phyloP scores from a whole-genome alignment of 805 yeast genomes.

The Spathaspora arborariae region DNA sequence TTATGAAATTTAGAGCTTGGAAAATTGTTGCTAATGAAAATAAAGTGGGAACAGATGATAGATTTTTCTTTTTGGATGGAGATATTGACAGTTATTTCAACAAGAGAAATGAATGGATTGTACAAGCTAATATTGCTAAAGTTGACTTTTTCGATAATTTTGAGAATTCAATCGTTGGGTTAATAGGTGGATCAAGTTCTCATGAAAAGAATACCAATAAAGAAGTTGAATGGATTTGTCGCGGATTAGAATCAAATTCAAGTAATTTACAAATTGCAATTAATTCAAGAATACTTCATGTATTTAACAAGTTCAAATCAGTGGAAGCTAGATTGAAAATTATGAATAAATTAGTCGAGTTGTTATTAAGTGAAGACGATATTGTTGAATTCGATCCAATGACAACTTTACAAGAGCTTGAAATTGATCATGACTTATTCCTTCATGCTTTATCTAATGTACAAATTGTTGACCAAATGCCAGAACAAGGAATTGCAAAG shows the following conservation, averaged over 20 bases:
- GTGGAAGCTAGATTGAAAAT: constrained; percentile 55
- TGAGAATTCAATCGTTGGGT: constrained; percentile 54
- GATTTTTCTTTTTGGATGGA: constrained; percentile 26
- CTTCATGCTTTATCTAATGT: constrained; percentile 56
- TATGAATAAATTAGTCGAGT: constrained; percentile 43
- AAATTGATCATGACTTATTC: constrained; percentile 54
- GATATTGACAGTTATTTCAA: constrained; percentile 26
- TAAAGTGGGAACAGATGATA: constrained; percentile 25
- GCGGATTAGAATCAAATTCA: constrained; percentile 43
- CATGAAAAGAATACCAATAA: constrained; percentile 50
- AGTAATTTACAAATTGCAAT: constrained; percentile 40
- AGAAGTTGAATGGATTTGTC: constrained; percentile 60
- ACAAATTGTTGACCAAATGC: constrained; percentile 48
- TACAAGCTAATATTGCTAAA: constrained; percentile 44
- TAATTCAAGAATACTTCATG: constrained; percentile 45
- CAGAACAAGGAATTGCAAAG: constrained; percentile 56
- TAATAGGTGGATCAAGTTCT: constrained; percentile 44
- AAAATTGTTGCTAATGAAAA: constrained; percentile 20
- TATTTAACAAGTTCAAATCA: constrained; percentile 53
- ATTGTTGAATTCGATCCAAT: constrained; percentile 31
- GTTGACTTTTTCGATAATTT: constrained; percentile 46
- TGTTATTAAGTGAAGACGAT: constrained; percentile 51
- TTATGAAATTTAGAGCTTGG: constrained; percentile 49
- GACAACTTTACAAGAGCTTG: constrained; percentile 50
- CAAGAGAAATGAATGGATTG: constrained; percentile 43